Conservation (phyloP, 306 rosid genomes). For the Morella rubra region DNA sequence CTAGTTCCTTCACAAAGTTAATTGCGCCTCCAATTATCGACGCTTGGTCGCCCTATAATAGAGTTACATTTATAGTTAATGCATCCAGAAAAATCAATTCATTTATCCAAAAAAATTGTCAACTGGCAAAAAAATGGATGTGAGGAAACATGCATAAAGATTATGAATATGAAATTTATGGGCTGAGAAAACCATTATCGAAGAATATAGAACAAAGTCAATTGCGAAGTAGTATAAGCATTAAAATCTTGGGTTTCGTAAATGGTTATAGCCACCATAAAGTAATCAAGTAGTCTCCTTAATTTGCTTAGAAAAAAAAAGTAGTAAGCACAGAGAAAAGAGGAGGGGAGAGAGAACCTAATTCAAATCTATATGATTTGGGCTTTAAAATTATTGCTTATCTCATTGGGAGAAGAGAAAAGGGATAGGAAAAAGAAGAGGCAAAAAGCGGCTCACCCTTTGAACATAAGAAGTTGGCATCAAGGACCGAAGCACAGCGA, state of each 20-base stretch:
- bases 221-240: not conserved
- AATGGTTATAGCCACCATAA: not conserved
- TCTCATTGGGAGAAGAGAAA: not conserved
- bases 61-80: not conserved
- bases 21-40: conserved; percentile 94
- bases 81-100: not conserved
- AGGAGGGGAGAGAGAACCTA: too few relatives aligned
- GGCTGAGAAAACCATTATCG: too few relatives aligned
- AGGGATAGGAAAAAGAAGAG: not conserved
- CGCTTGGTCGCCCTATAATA: conserved; percentile 86
- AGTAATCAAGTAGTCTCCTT: not conserved
- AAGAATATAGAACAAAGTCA: not conserved
- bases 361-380: not conserved
- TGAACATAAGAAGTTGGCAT: conserved; percentile 91
- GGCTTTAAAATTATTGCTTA: not conserved
- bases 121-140: too few relatives aligned
- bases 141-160: too few relatives aligned
- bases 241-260: conserved; percentile 5
- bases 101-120: not conserved
- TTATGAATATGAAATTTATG: not conserved
- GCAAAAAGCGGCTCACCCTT: conserved; percentile 51
- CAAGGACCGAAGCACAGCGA: conserved; percentile 67
- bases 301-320: too few relatives aligned
- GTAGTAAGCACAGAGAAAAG: not conserved
- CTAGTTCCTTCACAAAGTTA: conserved; percentile 87